Conservation (phyloP, 768 basidiomycete genomes). For the Termitomyces heimii region DNA sequence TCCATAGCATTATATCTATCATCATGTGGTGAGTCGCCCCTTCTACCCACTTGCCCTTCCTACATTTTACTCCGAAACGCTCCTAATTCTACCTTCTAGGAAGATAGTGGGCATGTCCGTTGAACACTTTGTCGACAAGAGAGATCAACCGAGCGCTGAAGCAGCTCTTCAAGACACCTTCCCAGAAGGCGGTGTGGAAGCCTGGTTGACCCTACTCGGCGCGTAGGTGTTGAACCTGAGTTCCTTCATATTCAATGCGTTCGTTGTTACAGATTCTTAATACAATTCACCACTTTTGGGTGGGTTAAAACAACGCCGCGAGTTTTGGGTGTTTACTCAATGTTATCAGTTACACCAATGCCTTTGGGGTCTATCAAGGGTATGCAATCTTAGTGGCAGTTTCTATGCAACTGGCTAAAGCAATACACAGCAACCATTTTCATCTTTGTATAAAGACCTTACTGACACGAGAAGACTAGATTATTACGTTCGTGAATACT, state of each 20-base stretch:
- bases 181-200: slow-evolving; percentile 3
- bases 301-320: neutral
- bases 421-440: neutral
- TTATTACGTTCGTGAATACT: slow-evolving; percentile 18
- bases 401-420: neutral
- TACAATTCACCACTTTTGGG: slow-evolving; percentile 1
- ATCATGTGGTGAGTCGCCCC: neutral
- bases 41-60: neutral
- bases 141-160: neutral
- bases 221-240: neutral
- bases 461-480: neutral
- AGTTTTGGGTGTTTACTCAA: neutral
- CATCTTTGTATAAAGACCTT: neutral
- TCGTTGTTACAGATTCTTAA: neutral
- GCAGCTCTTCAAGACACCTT: neutral
- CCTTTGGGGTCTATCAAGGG: slow-evolving; percentile 3
- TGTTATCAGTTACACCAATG: neutral
- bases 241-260: neutral
- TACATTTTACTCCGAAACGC: too few relatives aligned
- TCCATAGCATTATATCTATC: too few relatives aligned
- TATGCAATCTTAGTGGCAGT: neutral
- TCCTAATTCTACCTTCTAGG: neutral
- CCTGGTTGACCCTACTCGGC: slow-evolving; percentile 8
- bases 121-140: neutral
- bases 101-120: neutral